These are phyloP conservation scores for Neodidymelliopsis sp. DNA, from an alignment of 2,329 filamentous ascomycete genomes.

Conservation along the genomic window DNA sequence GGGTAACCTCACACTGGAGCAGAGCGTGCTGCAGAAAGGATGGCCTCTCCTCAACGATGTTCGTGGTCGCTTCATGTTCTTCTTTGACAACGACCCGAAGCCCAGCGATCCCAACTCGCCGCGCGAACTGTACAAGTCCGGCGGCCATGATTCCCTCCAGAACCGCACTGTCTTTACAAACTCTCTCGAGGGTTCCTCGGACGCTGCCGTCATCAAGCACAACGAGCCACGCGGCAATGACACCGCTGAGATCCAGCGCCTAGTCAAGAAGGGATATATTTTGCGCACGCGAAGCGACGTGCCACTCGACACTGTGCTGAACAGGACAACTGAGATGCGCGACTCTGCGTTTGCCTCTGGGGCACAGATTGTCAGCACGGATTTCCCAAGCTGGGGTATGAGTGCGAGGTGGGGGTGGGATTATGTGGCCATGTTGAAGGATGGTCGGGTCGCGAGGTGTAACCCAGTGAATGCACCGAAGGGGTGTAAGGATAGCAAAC, in stretches of 20 bases:
- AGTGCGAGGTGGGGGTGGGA: slow-evolving; percentile 57
- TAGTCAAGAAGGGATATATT: slow-evolving; percentile 58
- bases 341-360: slow-evolving; percentile 56
- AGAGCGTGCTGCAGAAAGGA: slow-evolving; percentile 56
- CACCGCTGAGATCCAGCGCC: slow-evolving; percentile 52
- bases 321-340: slow-evolving; percentile 53
- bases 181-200: slow-evolving; percentile 53
- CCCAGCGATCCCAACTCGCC: slow-evolving; percentile 34
- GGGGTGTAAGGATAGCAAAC: slow-evolving; percentile 41
- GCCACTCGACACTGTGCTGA: slow-evolving; percentile 54
- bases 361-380: slow-evolving; percentile 60
- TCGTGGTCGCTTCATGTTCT: slow-evolving; percentile 58
- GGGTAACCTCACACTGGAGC: slow-evolving; percentile 54
- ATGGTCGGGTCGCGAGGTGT: slow-evolving; percentile 44
- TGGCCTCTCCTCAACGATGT: slow-evolving; percentile 58
- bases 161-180: slow-evolving; percentile 60
- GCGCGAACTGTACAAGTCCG: slow-evolving; percentile 51
- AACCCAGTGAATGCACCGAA: slow-evolving; percentile 50
- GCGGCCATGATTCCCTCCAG: slow-evolving; percentile 49
- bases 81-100: slow-evolving; percentile 60
- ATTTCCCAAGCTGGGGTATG: slow-evolving; percentile 59
- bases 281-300: slow-evolving; percentile 59
- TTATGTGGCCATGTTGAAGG: slow-evolving; percentile 51
- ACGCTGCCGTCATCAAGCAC: slow-evolving; percentile 60
- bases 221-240: slow-evolving; percentile 53